Base-by-base conservation (phyloP, 177 flowering plant species). In the Vitis hybrid region DNA sequence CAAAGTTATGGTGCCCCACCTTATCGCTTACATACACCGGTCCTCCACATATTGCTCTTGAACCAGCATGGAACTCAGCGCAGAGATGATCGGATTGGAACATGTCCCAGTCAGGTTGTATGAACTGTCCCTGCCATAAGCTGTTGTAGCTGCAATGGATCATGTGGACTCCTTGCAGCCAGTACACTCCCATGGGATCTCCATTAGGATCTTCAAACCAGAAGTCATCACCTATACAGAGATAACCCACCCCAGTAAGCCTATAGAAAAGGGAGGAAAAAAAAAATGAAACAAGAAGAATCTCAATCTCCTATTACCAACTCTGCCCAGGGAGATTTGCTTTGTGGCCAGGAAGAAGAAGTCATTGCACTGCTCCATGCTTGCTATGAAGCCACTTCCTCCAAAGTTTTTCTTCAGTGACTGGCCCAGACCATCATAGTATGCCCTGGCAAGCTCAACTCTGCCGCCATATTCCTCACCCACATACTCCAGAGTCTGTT, bases 141-240 rank as follows among this genome's bases (percentile, higher is more conserved):
- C 97, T 91, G 86, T 93, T 93, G 66, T 81, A 91, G 16, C 95
- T 89, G 79, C 97, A 91, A 79, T 91, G 95, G 73, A 91, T 85
- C 93, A 90, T 91, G 71, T 93, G 98, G 15, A 90, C 91, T 1
- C 97, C 98, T 80, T 93, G 98, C 48, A 93, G 71, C 98, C 98
- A 93, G 72, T 85, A 93, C 13, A 87, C 92, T 52, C 98, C 97
- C 83, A 77, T 86, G 48, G 97, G 97, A 69, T 91, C 97, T 2
- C 97, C 98, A 74, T 88, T 87, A n/a, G 98, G 98, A 73, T 91
- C 97, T 75, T 90, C 89, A 74, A 93, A 89, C 98, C 98, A 93
- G 80, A 93, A 93, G 67, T 93, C 97, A 84, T 93, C 98, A 1
- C 98, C 98, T 90, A 75, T 14, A 70, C 6, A 22, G 26, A 22